Base-by-base conservation (phyloP, 176 grass and related monocot species). In the Raddia guianensis region DNA sequence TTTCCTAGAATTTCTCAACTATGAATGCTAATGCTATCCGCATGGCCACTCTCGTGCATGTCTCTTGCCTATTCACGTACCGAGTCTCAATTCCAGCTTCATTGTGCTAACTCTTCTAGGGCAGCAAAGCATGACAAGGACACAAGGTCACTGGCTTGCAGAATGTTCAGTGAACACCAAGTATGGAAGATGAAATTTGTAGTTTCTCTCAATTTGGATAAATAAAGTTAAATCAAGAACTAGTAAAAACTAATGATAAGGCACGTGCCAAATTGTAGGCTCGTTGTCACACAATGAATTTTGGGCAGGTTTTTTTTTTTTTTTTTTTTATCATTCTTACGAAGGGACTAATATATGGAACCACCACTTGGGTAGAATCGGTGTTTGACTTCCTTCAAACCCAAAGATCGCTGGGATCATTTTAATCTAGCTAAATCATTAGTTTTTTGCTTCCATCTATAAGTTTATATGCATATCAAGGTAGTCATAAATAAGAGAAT, bases 41-140 rank as follows among this genome's bases (percentile, higher is more conserved):
- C 46, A n/a, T 49, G 52, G 16, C 15, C 68, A 56, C 34, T 83
- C 51, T 67, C 81, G 3, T 59, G 72, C 72, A 35, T 47, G 72
- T 20, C 49, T 55, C 4, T 53, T 74, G 9, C 9, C 9, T 5
- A 20, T 76, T 84, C 53, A 40, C 37, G 37, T 40, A 40, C 52
- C 11, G 10, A 60, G 53, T 60, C 35, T 2, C 21, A 47, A 49
- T 9, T 16, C 12, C 13, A 77, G 2, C 2, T 3, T 5, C 12
- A 48, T 33, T 49, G 12, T 18, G 40, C 12, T 76, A 27, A 27
- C 37, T 40, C n/a, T 62, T 63, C 3, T 34, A 59, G 9, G 3
- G 1, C 37, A 52, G 8, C 69, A 35, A 35, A 52, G 3, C 2
- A 49, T 49, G n/a, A 46, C 5, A 12, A 49, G 66, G 9, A 70